Percentiles rank a stretch among this genome's conserved stretches.
phyloP scores from a whole-genome alignment of 1,139 yeast genomes.

The Geotrichum klebahnii region DNA sequence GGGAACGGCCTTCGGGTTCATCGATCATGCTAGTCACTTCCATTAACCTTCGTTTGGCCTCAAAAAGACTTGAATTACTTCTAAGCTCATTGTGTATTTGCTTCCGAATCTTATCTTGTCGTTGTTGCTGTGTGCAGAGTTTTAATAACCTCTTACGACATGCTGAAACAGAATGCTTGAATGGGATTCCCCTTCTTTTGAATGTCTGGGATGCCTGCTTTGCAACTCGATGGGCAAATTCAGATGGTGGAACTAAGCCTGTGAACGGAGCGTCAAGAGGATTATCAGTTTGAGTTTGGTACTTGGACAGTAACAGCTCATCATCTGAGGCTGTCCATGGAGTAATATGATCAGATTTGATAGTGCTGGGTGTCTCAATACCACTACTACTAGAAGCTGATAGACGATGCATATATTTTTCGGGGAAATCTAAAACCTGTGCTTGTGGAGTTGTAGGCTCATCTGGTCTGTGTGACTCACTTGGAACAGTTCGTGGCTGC shows the following conservation, averaged over 20 bases:
- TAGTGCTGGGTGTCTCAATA: too few species aligned
- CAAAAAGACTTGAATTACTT: background rate
- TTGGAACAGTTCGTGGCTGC: too few species aligned
- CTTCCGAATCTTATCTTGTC: background rate
- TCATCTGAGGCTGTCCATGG: constrained; percentile 37
- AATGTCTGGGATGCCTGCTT: constrained; percentile 34
- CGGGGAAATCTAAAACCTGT: too few species aligned
- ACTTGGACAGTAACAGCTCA: constrained; percentile 30
- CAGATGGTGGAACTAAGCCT: constrained; percentile 40
- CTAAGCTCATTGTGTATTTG: too few species aligned
- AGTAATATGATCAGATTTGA: too few species aligned
- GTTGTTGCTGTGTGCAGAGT: constrained; percentile 24
- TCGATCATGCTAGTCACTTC: background rate
- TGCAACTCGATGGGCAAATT: constrained; percentile 39
- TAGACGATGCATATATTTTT: too few species aligned
- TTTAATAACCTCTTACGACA: constrained; percentile 36
- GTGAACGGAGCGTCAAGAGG: constrained; percentile 40
- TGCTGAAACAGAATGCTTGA: constrained; percentile 37
- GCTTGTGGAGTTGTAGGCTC: background rate
- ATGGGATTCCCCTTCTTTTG: constrained; percentile 28
- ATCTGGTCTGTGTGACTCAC: background rate
- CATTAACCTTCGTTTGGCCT: background rate
- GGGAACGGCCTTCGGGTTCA: background rate
- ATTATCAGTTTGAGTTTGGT: constrained; percentile 32
- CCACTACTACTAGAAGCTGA: too few species aligned